Conservation (phyloP, 345 rosid species). For the Populus davidiana region DNA sequence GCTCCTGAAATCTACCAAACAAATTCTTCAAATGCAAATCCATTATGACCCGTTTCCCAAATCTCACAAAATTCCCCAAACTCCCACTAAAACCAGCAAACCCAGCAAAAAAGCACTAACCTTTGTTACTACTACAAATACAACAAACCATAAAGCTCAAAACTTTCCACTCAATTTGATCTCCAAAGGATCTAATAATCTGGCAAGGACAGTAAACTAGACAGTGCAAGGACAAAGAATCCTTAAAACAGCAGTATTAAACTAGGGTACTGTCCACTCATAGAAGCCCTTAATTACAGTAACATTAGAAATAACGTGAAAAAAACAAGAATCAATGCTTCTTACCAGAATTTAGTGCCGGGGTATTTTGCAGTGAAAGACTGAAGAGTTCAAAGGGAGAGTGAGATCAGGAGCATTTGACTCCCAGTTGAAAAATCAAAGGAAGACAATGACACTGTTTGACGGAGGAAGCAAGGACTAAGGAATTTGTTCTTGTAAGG, state of each 20-base stretch:
- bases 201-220: neutral
- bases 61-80: slow-evolving; percentile 10
- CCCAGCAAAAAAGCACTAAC: neutral
- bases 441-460: too few relatives aligned
- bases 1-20: slow-evolving; percentile 61
- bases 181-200: neutral
- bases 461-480: too few relatives aligned
- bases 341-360: slow-evolving; percentile 3
- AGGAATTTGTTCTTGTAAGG: too few relatives aligned
- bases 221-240: neutral
- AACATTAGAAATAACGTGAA: neutral
- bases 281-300: neutral
- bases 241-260: neutral
- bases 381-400: neutral
- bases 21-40: slow-evolving; percentile 67
- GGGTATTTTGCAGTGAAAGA: neutral
- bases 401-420: neutral
- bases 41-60: slow-evolving; percentile 25
- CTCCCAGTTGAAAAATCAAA: too few relatives aligned
- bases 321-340: slow-evolving; percentile 3
- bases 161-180: neutral
- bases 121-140: neutral
- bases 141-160: neutral
- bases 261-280: neutral
- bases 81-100: slow-evolving; percentile 2